A percentile compares a stretch with the other conserved stretches of the same genome.
Conservation (phyloP, 345 rosid genomes). For the Laguncularia racemosa region DNA sequence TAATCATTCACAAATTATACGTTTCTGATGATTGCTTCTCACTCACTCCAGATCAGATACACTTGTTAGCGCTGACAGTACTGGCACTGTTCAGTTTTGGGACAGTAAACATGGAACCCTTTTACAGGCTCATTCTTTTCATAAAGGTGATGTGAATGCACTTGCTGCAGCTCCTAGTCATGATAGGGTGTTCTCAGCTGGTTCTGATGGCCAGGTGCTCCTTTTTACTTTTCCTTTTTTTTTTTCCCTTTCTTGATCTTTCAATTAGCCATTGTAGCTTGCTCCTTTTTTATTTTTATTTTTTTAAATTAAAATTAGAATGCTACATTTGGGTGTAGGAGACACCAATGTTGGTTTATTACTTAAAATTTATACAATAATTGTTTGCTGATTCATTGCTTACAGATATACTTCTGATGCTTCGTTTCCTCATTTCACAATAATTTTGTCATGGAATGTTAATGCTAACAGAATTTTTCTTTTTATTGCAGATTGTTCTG, state of each 20-base stretch:
- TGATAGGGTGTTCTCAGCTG: conserved; percentile 81
- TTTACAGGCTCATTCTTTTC: conserved; percentile 66
- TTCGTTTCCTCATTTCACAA: too few relatives aligned
- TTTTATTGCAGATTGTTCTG: conserved; percentile 57
- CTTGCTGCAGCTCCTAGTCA: conserved; percentile 84
- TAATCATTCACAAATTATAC: too few relatives aligned
- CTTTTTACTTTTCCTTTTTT: too few relatives aligned
- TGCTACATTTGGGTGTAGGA: too few relatives aligned
- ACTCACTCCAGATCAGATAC: conserved; percentile 47
- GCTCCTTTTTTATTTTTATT: too few relatives aligned
- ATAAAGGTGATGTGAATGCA: conserved; percentile 85
- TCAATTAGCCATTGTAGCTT: too few relatives aligned
- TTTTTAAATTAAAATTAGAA: too few relatives aligned
- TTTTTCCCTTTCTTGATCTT: too few relatives aligned
- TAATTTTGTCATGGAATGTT: background rate
- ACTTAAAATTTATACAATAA: too few relatives aligned
- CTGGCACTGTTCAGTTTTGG: conserved; percentile 95
- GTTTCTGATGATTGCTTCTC: background rate
- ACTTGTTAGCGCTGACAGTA: conserved; percentile 90
- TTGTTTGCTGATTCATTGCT: too few relatives aligned
- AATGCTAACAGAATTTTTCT: background rate
- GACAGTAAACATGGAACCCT: conserved; percentile 79
- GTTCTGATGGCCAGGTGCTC: conserved; percentile 88
- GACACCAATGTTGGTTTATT: too few relatives aligned
- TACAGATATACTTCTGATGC: too few relatives aligned